Conservation (phyloP, 768 basidiomycete species). For the Piloderma croceum region DNA sequence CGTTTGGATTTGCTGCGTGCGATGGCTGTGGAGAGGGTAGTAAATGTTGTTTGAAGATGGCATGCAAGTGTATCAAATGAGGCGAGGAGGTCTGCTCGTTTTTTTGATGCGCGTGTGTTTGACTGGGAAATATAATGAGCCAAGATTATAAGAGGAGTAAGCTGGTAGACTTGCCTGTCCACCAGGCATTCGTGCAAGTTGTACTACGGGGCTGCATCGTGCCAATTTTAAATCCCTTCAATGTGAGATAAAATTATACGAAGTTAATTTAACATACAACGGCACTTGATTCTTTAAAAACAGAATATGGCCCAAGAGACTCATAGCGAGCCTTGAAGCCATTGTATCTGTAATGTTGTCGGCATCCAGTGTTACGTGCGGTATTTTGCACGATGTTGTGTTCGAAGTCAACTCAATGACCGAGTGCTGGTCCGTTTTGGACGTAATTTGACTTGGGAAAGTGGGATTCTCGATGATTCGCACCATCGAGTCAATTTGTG, state of each 20-base stretch:
- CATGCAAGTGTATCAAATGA: slow-evolving; percentile 69
- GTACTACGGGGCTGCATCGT: slow-evolving; percentile 52
- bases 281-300: slow-evolving; percentile 78
- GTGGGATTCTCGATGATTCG: too few relatives aligned
- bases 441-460: too few relatives aligned
- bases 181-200: slow-evolving; percentile 51
- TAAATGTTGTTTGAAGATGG: slow-evolving; percentile 71
- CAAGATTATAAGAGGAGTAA: background rate
- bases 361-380: slow-evolving; percentile 41
- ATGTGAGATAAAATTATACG: too few relatives aligned
- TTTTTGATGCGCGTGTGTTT: slow-evolving; percentile 47
- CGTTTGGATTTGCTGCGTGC: slow-evolving; percentile 29
- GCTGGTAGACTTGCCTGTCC: slow-evolving; percentile 31
- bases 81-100: slow-evolving; percentile 53
- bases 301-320: slow-evolving; percentile 62
- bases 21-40: slow-evolving; percentile 63
- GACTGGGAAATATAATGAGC: slow-evolving; percentile 23
- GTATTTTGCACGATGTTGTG: slow-evolving; percentile 21
- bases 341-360: slow-evolving; percentile 49
- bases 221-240: too few relatives aligned
- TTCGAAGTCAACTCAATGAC: too few relatives aligned
- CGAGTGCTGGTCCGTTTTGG: too few relatives aligned
- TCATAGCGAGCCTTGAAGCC: slow-evolving; percentile 59
- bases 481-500: too few relatives aligned
- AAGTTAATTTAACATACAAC: slow-evolving; percentile 45